Evolutionary conservation across 148 eudicot species (phyloP).

Genomic region (Spergularia bocconei): DNA sequence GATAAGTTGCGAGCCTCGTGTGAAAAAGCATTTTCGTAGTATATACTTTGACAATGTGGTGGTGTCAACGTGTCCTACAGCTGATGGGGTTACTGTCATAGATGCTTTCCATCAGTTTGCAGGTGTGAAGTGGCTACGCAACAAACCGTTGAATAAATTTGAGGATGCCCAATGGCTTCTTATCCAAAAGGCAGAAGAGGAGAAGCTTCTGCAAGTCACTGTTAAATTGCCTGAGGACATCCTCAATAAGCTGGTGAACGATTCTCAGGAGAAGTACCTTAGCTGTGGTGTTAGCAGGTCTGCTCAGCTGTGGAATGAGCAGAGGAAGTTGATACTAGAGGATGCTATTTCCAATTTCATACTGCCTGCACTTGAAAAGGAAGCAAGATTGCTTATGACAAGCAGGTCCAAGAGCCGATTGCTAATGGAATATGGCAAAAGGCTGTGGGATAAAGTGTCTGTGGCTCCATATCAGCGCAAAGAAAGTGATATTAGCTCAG

Average conservation of each 20-base stretch:
- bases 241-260: conserved; percentile 57
- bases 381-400: conserved; percentile 74
- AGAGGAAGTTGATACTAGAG: conserved; percentile 75
- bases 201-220: conserved; percentile 88
- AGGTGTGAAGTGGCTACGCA: conserved; percentile 82
- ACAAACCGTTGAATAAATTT: conserved; percentile 80
- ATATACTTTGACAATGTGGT: conserved; percentile 82
- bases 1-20: conserved; percentile 92
- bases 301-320: conserved; percentile 97
- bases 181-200: conserved; percentile 96
- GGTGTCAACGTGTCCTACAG: conserved; percentile 85
- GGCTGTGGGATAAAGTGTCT: conserved; percentile 83
- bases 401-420: conserved; percentile 82
- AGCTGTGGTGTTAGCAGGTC: conserved; percentile 92
- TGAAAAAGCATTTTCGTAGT: conserved; percentile 87
- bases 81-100: conserved; percentile 67
- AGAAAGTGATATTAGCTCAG: conserved; percentile 58
- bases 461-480: conserved; percentile 85
- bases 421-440: conserved; percentile 73
- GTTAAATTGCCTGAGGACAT: conserved; percentile 64
- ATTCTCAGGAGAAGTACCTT: conserved; percentile 77
- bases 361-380: conserved; percentile 90
- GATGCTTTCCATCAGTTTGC: conserved; percentile 86
- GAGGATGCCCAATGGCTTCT: conserved; percentile 98
- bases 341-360: conserved; percentile 65